Evolutionary conservation across 768 basidiomycete species (phyloP).

Genomic region (Psilocybe azurescens): DNA sequence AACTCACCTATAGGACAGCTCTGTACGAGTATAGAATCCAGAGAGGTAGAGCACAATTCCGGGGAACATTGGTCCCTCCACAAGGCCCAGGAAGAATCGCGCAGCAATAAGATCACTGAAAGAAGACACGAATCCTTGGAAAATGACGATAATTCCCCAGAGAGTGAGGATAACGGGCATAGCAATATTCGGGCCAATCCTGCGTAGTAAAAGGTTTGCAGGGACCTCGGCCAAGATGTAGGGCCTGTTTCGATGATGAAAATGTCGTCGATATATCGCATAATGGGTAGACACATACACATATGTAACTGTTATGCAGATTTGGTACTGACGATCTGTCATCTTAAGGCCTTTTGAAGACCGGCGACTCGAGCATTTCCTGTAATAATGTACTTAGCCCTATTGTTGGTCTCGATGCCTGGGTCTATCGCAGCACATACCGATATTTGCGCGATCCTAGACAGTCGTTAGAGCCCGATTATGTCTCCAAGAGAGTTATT

Average conservation of each 20-base stretch:
- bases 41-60: conserved; percentile 47
- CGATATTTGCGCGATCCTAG: conserved; percentile 43
- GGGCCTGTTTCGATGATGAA: conserved; percentile 29
- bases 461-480: neutral
- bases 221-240: conserved; percentile 55
- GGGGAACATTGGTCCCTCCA: conserved; percentile 53
- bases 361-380: conserved; percentile 57
- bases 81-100: conserved; percentile 55
- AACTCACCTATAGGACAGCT: conserved; percentile 37
- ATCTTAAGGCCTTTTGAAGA: conserved; percentile 48
- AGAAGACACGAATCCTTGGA: conserved; percentile 47
- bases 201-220: conserved; percentile 47
- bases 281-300: conserved; percentile 26
- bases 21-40: conserved; percentile 39
- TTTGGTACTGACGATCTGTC: conserved; percentile 43
- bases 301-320: conserved; percentile 39
- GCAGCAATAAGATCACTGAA: conserved; percentile 54
- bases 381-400: conserved; percentile 9
- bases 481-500: neutral
- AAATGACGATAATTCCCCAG: conserved; percentile 19
- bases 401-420: conserved; percentile 11
- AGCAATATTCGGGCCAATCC: conserved; percentile 51
- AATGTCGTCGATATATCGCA: neutral
- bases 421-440: conserved; percentile 17
- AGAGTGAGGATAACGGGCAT: conserved; percentile 52